A percentile compares a stretch with the other conserved stretches of the same genome.
Evolutionary conservation across 306 rosid species (phyloP).

Genomic region (Quillaja saponaria): DNA sequence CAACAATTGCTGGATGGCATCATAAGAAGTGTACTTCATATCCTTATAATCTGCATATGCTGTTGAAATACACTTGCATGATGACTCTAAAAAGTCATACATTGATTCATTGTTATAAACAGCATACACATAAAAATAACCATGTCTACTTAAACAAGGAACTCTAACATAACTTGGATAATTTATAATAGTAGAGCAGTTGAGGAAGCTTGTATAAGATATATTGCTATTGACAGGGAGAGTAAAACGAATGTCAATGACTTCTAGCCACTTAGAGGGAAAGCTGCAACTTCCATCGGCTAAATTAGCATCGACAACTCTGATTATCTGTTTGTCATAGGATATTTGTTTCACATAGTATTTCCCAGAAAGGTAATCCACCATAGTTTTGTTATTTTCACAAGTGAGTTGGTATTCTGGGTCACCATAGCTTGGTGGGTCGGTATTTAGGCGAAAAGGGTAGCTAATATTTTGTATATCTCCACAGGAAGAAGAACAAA

Average conservation of each 20-base stretch:
- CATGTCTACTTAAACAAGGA: constrained; percentile 12
- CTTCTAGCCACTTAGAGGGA: neutral
- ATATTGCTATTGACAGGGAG: too few species aligned
- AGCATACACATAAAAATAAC: neutral
- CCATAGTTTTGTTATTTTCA: constrained; percentile 10
- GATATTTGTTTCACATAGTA: constrained; percentile 15
- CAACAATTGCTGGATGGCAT: neutral
- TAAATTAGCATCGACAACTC: constrained; percentile 27
- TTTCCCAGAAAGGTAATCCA: constrained; percentile 15
- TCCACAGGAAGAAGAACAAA: constrained; percentile 17
- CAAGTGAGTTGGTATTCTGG: constrained; percentile 27
- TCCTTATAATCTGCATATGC: neutral
- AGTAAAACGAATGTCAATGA: accelerated
- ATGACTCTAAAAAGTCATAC: too few species aligned
- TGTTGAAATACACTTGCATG: constrained; percentile 9
- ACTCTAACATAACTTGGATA: neutral
- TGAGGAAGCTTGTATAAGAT: constrained; percentile 18
- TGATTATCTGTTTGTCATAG: neutral
- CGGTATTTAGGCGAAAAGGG: constrained; percentile 25
- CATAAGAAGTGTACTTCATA: constrained; percentile 1
- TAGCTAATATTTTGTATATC: constrained; percentile 15
- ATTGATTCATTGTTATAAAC: neutral
- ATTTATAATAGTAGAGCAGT: constrained; percentile 21
- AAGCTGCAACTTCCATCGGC: constrained; percentile 27
- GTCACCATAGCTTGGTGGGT: constrained; percentile 21